Conservation (phyloP, 2,329 filamentous ascomycete genomes). For the Rhynchosporium graminicola region DNA sequence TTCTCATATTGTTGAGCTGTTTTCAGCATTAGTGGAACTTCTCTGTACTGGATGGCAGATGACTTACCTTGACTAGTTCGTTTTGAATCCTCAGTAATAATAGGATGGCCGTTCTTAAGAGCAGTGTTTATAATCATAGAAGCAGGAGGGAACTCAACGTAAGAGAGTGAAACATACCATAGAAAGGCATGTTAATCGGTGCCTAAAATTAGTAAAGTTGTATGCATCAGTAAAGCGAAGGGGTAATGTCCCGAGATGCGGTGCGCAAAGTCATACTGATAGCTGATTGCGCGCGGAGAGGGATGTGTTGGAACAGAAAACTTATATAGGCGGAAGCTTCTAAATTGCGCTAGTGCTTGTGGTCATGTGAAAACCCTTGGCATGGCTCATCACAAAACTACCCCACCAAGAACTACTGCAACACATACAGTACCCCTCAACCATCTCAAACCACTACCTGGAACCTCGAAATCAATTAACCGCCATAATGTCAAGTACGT, state of each 20-base stretch:
- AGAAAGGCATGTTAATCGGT: too few species aligned
- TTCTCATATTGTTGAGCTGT: slow-evolving; percentile 62
- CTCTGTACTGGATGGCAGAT: too few species aligned
- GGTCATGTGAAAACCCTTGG: neutral
- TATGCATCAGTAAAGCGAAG: neutral
- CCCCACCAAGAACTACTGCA: slow-evolving; percentile 8
- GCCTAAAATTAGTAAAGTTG: slow-evolving; percentile 3
- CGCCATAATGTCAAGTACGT: slow-evolving; percentile 40
- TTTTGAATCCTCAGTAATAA: slow-evolving; percentile 56
- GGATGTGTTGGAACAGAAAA: neutral
- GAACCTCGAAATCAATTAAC: neutral
- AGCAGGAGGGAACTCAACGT: neutral
- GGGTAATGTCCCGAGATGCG: neutral
- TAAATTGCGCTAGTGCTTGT: neutral
- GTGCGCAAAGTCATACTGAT: neutral
- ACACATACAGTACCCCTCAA: slow-evolving; percentile 15
- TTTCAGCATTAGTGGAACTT: too few species aligned
- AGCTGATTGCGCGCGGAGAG: neutral
- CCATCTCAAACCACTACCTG: slow-evolving; percentile 1
- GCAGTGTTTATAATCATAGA: slow-evolving; percentile 57
- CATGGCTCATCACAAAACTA: neutral
- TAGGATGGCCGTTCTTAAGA: slow-evolving; percentile 69
- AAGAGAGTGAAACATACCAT: slow-evolving; percentile 29
- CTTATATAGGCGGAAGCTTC: slow-evolving; percentile 3
- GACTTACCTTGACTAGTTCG: slow-evolving; percentile 49